Evolutionary conservation across 1,284 basidiomycete genomes (phyloP).

Genomic region (Leccinum pseudoinsigne): DNA sequence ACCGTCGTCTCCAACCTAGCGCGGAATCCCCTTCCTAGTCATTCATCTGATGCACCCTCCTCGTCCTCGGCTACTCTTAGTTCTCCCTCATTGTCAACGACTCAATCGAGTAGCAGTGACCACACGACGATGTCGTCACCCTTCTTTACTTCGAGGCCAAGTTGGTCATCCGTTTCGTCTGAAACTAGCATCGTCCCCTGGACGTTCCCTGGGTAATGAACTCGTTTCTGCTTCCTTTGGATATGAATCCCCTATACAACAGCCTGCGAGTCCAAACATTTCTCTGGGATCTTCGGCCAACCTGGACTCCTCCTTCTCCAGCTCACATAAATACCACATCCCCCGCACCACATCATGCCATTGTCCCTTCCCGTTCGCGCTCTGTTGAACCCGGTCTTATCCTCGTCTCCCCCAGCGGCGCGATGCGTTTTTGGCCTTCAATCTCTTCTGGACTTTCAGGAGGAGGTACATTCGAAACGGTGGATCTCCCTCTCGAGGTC

Average conservation of each 20-base stretch:
- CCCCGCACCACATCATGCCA: constrained; percentile 55
- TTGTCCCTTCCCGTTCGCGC: constrained; percentile 67
- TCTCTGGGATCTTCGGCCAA: constrained; percentile 22
- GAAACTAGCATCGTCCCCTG: constrained; percentile 19
- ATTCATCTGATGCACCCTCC: constrained; percentile 12
- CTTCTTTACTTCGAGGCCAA: constrained; percentile 21
- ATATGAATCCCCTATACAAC: constrained; percentile 21
- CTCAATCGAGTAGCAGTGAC: constrained; percentile 22
- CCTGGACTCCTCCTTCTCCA: constrained; percentile 15
- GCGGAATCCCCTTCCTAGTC: constrained; percentile 9
- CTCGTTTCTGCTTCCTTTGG: constrained; percentile 11
- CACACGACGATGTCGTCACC: constrained; percentile 11
- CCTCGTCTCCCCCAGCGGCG: constrained; percentile 61
- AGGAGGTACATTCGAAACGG: constrained; percentile 63
- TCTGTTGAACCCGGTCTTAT: constrained; percentile 71
- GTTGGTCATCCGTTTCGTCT: constrained; percentile 33
- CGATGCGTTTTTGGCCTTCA: constrained; percentile 77
- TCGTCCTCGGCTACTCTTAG: constrained; percentile 12
- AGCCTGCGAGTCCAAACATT: constrained; percentile 27
- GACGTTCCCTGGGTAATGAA: constrained; percentile 24
- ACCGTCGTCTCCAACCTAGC: constrained; percentile 27
- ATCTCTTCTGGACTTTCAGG: constrained; percentile 80
- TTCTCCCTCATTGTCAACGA: constrained; percentile 21
- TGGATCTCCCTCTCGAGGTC: constrained; percentile 47
- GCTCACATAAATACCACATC: constrained; percentile 43